Base-by-base conservation (phyloP, 768 basidiomycete species). In the Tylopilus rubrobrunneus region DNA sequence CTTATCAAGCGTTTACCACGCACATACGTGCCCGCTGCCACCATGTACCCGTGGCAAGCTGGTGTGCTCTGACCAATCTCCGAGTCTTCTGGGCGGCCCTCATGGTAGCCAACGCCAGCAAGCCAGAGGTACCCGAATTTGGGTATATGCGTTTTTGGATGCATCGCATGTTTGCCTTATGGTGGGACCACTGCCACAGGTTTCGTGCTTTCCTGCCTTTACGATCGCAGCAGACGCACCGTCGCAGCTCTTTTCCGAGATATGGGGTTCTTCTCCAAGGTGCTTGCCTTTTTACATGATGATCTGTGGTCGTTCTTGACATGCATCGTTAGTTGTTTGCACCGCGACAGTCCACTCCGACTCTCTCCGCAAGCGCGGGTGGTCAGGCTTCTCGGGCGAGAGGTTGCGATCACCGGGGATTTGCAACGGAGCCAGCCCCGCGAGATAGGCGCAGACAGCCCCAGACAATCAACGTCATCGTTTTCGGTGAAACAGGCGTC, bases 401-500 rank as follows among this genome's bases (percentile, higher is more conserved):
- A 3, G n/a, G 2, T 10, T 31, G 19, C 40, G 11, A 21, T 23
- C 28, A 17, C 17, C 37, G 37, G 17, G 2, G 36, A 28, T 27
- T 11, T 12, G 19, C 40, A 49, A 29, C 21, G 31, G 12, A 25
- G 5, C 12, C 6, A 11, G 8, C 40, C 7, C 19, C n/a, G 27
- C 15, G 36, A 36, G n/a, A 39, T 14, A 6, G 19, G n/a, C 17
- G 19, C 10, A 25, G 25, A 25, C 29, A 10, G 29, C 29, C 29
- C 29, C 48, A 17, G 4, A 49, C 48, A 6, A 49, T 41, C 39
- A 41, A 49, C 39, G 39, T 41, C 19, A 15, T 49, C 27, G n/a
- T 49, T 11, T 49, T 41, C 12, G 48, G 48, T 14, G 48, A 49
- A 49, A 40, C 48, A 1, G 48, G 48, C 39, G 48, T 49, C 40